Evolutionary conservation across 805 yeast species (phyloP).

Genomic region (Spathaspora gorwiae): DNA sequence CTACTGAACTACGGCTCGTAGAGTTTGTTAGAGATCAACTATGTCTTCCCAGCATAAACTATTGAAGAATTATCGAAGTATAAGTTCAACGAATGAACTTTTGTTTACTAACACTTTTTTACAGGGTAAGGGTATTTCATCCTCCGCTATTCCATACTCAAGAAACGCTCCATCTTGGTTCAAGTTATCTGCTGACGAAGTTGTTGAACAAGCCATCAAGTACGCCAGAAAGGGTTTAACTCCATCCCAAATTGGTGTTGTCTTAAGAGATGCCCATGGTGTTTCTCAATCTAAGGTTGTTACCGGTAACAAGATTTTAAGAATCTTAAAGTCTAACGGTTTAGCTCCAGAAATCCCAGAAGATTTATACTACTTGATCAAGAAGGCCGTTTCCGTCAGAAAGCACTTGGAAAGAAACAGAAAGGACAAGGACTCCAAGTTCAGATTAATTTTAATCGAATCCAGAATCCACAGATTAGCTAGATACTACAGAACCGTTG

Average conservation of each 20-base stretch:
- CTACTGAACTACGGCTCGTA: neutral
- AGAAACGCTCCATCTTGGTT: conserved; percentile 99
- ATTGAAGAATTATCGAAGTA: too few species aligned
- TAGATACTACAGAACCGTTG: conserved; percentile 99
- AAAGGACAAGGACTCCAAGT: conserved; percentile 99
- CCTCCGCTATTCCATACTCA: conserved; percentile 98
- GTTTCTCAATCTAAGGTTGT: conserved; percentile 95
- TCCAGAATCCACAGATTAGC: conserved; percentile 99
- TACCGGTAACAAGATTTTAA: conserved; percentile 98
- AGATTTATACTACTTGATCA: conserved; percentile 97
- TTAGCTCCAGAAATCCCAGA: conserved; percentile 99
- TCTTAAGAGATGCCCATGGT: conserved; percentile 99
- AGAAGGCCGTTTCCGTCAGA: conserved; percentile 99
- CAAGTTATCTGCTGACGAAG: conserved; percentile 92
- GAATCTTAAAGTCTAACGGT: conserved; percentile 99
- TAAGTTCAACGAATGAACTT: too few species aligned
- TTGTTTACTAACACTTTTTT: conserved; percentile 38
- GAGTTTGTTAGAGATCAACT: too few species aligned
- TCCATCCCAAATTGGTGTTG: conserved; percentile 99
- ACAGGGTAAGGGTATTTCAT: conserved; percentile 98
- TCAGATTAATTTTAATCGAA: conserved; percentile 99
- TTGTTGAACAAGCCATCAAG: conserved; percentile 97
- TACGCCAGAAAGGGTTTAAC: conserved; percentile 99
- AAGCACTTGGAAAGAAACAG: conserved; percentile 99
- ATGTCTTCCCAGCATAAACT: too few species aligned